A percentile compares a stretch with the other conserved stretches of the same genome.
Evolutionary conservation across 768 basidiomycete species (phyloP).

Genomic region (Brasilioporus rufonigricans): DNA sequence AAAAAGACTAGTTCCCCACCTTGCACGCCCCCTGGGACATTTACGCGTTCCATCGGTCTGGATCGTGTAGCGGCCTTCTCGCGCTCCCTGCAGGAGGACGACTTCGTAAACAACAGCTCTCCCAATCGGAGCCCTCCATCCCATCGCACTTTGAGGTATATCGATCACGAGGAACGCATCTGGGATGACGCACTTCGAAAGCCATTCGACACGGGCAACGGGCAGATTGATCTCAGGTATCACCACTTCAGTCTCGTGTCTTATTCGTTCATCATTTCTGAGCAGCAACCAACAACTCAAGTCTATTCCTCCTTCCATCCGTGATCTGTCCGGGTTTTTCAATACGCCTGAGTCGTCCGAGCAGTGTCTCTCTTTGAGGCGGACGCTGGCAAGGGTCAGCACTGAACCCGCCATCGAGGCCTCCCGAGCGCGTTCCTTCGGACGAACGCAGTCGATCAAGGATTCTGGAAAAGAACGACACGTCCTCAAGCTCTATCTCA

Average conservation of each 20-base stretch:
- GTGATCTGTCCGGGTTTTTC: constrained; percentile 47
- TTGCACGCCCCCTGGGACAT: constrained; percentile 22
- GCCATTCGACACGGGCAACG: constrained; percentile 47
- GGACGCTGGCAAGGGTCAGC: constrained; percentile 33
- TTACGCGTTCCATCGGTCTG: constrained; percentile 14
- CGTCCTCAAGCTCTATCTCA: constrained; percentile 56
- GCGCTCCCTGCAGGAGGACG: constrained; percentile 27
- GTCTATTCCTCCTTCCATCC: constrained; percentile 46
- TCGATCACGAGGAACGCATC: constrained; percentile 34
- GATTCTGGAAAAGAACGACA: constrained; percentile 42
- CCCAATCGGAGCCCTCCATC: constrained; percentile 7
- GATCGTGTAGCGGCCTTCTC: constrained; percentile 8
- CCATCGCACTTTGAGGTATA: constrained; percentile 16
- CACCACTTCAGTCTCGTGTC: constrained; percentile 14
- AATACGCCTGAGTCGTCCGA: constrained; percentile 39
- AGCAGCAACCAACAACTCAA: constrained; percentile 41
- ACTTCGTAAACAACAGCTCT: constrained; percentile 16
- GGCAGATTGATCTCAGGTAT: constrained; percentile 56
- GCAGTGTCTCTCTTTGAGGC: constrained; percentile 20
- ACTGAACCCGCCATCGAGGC: constrained; percentile 34
- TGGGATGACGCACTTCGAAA: constrained; percentile 49
- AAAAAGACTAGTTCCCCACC: constrained; percentile 28
- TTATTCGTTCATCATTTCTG: constrained; percentile 10
- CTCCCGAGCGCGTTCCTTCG: constrained; percentile 21
- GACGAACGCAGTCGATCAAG: constrained; percentile 26